These are phyloP conservation scores for Lavandula angustifolia DNA, from an alignment of 257 asterid species.

Conservation along the genomic window DNA sequence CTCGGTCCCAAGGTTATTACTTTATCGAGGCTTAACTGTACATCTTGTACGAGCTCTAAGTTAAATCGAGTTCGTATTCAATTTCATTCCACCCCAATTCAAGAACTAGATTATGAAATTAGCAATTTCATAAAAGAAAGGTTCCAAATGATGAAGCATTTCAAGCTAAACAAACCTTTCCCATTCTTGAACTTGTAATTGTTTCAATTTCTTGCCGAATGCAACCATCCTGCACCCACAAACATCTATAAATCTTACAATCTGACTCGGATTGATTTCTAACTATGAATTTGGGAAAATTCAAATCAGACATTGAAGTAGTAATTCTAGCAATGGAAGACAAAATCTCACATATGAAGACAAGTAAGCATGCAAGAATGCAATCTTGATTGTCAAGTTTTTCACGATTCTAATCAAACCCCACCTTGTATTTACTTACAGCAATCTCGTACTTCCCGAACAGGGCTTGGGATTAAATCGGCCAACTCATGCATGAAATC, in stretches of 20 bases:
- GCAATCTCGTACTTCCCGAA: not conserved
- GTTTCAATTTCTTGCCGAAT: constrained; percentile 51
- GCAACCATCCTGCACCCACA: constrained; percentile 48
- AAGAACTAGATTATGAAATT: not conserved
- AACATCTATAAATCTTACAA: not conserved
- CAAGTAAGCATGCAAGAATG: not conserved
- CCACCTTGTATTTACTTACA: not conserved
- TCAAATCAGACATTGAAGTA: not conserved
- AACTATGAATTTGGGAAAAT: not conserved
- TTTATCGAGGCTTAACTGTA: too few relatives aligned
- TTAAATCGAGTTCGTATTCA: too few relatives aligned
- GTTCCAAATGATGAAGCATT: not conserved
- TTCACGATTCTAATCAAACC: not conserved
- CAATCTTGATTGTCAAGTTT: constrained; percentile 11
- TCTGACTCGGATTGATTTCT: not conserved
- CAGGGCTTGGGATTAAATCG: not conserved
- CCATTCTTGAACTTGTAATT: constrained; percentile 53
- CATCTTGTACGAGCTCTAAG: too few relatives aligned
- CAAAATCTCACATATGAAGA: too few relatives aligned
- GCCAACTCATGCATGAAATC: constrained; percentile 24
- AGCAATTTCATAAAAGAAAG: not conserved
- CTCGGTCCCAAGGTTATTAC: too few relatives aligned
- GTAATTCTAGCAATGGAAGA: not conserved
- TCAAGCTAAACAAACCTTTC: constrained; percentile 39
- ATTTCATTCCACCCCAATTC: not conserved